Conservation (phyloP, 495 filamentous ascomycete species). For the Amniculicola lignicola region DNA sequence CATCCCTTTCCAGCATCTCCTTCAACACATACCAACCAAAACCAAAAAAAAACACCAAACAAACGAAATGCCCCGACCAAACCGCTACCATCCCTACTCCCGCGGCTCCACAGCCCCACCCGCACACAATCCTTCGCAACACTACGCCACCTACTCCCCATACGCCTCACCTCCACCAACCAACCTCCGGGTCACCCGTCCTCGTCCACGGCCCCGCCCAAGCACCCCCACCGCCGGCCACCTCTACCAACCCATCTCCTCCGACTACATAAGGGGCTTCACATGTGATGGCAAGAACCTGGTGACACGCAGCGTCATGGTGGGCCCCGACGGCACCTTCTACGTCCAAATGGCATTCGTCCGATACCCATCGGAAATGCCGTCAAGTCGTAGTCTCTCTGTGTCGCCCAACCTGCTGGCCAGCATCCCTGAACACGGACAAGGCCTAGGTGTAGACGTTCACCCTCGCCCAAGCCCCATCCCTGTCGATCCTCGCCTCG, state of each 20-base stretch:
- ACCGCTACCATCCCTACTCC: constrained; percentile 25
- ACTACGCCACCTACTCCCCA: not conserved
- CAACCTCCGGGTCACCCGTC: not conserved
- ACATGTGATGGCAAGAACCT: constrained; percentile 7
- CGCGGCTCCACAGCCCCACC: not conserved
- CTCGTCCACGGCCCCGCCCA: not conserved
- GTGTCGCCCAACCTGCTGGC: too few relatives aligned
- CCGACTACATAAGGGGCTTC: constrained; percentile 12
- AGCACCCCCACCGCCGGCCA: not conserved
- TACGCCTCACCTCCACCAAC: not conserved
- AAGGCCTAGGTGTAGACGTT: too few relatives aligned
- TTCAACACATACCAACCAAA: not conserved
- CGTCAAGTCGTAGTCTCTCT: too few relatives aligned
- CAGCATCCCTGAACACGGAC: too few relatives aligned
- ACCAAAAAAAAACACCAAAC: not conserved
- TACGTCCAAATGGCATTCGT: constrained; percentile 15
- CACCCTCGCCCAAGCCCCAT: too few relatives aligned
- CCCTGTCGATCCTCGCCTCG: too few relatives aligned
- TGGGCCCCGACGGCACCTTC: constrained; percentile 11
- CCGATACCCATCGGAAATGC: not conserved
- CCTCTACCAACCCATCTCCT: not conserved
- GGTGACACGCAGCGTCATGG: not conserved
- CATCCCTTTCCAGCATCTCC: not conserved
- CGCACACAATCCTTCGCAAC: not conserved
- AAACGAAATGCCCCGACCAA: constrained; percentile 23